Evolutionary conservation across 768 basidiomycete genomes (phyloP).

Genomic region (Mycena latifolia): DNA sequence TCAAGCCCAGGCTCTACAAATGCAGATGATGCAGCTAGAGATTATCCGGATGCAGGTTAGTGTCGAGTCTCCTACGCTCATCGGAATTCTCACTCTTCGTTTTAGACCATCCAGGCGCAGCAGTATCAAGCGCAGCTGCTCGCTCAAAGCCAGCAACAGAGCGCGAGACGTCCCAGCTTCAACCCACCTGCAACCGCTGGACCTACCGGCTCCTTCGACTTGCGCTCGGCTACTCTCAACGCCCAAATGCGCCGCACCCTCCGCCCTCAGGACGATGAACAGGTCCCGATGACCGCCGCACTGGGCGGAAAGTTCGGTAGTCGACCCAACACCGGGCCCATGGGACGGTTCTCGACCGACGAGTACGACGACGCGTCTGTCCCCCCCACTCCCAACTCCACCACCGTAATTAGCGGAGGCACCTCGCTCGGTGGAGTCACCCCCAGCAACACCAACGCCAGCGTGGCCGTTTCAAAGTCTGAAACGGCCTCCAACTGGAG

Average conservation of each 20-base stretch:
- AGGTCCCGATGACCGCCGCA: slow-evolving; percentile 85
- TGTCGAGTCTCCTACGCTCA: slow-evolving; percentile 17
- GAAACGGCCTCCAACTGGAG: slow-evolving; percentile 87
- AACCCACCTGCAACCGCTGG: slow-evolving; percentile 78
- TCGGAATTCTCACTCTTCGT: slow-evolving; percentile 6
- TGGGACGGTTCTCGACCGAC: slow-evolving; percentile 50
- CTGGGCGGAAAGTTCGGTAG: slow-evolving; percentile 84
- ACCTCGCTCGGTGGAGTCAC: slow-evolving; percentile 70
- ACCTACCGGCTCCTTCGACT: slow-evolving; percentile 75
- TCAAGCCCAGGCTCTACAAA: slow-evolving; percentile 77
- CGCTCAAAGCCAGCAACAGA: slow-evolving; percentile 47
- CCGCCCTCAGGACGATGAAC: slow-evolving; percentile 65
- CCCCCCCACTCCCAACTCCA: slow-evolving; percentile 71
- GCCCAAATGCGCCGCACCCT: slow-evolving; percentile 74
- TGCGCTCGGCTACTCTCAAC: slow-evolving; percentile 64
- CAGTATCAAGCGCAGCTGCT: slow-evolving; percentile 51
- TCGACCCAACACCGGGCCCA: slow-evolving; percentile 60
- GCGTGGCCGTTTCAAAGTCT: slow-evolving; percentile 69
- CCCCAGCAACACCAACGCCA: slow-evolving; percentile 48
- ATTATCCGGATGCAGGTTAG: slow-evolving; percentile 83
- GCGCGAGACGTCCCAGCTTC: slow-evolving; percentile 57
- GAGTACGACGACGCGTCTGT: slow-evolving; percentile 59
- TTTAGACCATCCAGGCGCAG: slow-evolving; percentile 64
- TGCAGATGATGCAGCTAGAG: slow-evolving; percentile 90
- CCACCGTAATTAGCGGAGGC: slow-evolving; percentile 80